Evolutionary conservation across 2,329 filamentous ascomycete genomes (phyloP).

Genomic region (Westerdykella sp.): DNA sequence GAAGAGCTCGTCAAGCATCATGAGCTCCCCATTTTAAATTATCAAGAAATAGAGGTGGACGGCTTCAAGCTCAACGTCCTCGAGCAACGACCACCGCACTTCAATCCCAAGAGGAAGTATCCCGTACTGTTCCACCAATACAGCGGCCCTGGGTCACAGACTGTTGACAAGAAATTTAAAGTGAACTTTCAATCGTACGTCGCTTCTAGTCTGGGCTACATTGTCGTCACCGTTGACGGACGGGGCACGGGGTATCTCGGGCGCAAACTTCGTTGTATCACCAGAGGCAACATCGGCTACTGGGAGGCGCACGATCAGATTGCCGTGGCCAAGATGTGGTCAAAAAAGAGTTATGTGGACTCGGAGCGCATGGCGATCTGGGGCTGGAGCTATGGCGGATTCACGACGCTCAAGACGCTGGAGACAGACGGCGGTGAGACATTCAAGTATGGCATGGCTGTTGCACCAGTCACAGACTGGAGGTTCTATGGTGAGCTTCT

Average conservation of each 20-base stretch:
- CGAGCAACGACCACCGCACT: constrained; percentile 85
- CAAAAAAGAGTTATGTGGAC: constrained; percentile 76
- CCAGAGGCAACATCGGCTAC: constrained; percentile 76
- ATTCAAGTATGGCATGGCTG: constrained; percentile 95
- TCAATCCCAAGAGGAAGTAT: constrained; percentile 75
- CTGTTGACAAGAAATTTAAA: constrained; percentile 69
- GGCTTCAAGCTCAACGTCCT: constrained; percentile 66
- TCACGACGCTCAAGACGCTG: constrained; percentile 89
- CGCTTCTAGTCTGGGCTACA: constrained; percentile 77
- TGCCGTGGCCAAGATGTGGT: constrained; percentile 78
- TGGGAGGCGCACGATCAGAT: constrained; percentile 90
- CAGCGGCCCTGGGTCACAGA: constrained; percentile 88
- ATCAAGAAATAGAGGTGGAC: constrained; percentile 78
- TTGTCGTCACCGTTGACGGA: constrained; percentile 91
- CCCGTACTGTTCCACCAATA: constrained; percentile 95
- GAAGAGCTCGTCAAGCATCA: constrained; percentile 64
- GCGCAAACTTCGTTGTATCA: constrained; percentile 71
- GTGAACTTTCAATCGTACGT: constrained; percentile 90
- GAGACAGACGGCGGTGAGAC: constrained; percentile 84
- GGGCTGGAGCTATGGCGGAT: constrained; percentile 98
- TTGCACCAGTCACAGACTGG: constrained; percentile 98
- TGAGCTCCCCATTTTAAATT: constrained; percentile 76
- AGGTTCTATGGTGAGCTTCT: constrained; percentile 63
- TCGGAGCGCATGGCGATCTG: constrained; percentile 79
- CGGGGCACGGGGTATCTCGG: constrained; percentile 89